Evolutionary conservation across 352 stramenopile species (phyloP).

Genomic region (Globisporangium paroecandrum): DNA sequence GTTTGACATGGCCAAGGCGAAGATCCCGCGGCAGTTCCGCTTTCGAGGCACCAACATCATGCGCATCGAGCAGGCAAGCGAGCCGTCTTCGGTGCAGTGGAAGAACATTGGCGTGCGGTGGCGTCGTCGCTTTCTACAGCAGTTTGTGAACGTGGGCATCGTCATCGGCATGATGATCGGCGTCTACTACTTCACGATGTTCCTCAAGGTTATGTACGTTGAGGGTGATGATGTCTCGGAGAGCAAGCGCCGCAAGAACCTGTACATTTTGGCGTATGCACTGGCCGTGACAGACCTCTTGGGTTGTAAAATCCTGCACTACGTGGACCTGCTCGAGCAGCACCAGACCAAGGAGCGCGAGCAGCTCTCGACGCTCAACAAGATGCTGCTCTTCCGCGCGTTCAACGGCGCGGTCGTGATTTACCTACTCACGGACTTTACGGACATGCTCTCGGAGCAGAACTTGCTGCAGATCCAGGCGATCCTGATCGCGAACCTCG

Average conservation of each 20-base stretch:
- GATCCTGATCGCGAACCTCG: conserved; percentile 75
- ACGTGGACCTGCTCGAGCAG: conserved; percentile 53
- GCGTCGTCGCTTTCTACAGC: conserved; percentile 33
- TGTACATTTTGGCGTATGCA: conserved; percentile 53
- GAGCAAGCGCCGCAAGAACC: conserved; percentile 32
- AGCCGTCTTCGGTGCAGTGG: conserved; percentile 72
- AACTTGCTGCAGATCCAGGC: conserved; percentile 74
- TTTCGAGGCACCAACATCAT: conserved; percentile 76
- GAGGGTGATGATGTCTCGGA: conserved; percentile 21
- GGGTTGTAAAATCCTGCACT: conserved; percentile 57
- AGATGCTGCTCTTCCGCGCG: conserved; percentile 63
- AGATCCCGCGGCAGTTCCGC: conserved; percentile 30
- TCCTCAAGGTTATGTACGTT: conserved; percentile 38
- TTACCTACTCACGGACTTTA: conserved; percentile 74
- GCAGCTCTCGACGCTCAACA: conserved; percentile 78
- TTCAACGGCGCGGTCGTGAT: conserved; percentile 79
- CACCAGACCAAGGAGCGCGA: conserved; percentile 65
- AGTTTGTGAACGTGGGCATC: conserved; percentile 43
- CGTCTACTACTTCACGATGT: conserved; percentile 47
- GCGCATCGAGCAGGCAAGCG: conserved; percentile 53
- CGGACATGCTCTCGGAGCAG: conserved; percentile 56
- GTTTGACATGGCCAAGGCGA: conserved; percentile 32
- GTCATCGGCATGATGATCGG: conserved; percentile 46
- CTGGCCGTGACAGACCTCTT: conserved; percentile 55
- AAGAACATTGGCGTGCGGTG: conserved; percentile 54